A percentile compares a stretch with the other conserved stretches of the same genome.
These are phyloP conservation scores for Thalassiosira delicatula DNA, from an alignment of 352 stramenopile species.

Conservation along the genomic window DNA sequence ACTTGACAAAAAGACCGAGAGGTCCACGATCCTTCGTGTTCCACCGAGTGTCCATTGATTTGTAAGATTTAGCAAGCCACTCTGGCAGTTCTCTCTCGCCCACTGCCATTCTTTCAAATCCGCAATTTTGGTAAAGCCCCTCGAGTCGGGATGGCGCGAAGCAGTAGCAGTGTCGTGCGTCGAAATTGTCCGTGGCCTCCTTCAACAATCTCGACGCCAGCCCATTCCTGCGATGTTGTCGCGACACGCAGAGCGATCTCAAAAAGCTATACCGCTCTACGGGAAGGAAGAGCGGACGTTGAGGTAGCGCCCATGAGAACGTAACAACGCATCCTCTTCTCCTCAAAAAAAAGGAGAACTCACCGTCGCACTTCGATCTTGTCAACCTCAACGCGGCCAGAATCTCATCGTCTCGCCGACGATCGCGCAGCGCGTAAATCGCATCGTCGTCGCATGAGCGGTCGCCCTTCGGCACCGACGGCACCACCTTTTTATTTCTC, in stretches of 20 bases:
- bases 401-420: constrained; percentile 1
- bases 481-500: constrained; percentile 26
- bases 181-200: neutral
- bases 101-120: constrained; percentile 13
- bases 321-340: neutral
- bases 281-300: too few relatives aligned
- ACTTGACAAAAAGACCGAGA: constrained; percentile 1
- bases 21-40: neutral
- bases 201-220: constrained; percentile 9
- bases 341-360: neutral
- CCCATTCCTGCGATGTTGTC: constrained; percentile 6
- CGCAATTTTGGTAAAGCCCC: constrained; percentile 16
- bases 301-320: too few relatives aligned
- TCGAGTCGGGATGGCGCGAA: constrained; percentile 23
- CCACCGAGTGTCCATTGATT: constrained; percentile 16
- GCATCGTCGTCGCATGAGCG: constrained; percentile 11
- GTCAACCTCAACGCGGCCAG: constrained; percentile 21
- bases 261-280: constrained; percentile 21
- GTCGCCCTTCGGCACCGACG: constrained; percentile 9
- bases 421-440: constrained; percentile 23
- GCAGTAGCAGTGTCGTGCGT: constrained; percentile 16
- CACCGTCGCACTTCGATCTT: constrained; percentile 18
- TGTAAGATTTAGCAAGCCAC: constrained; percentile 20
- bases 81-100: neutral
- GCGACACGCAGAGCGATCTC: constrained; percentile 11